A percentile compares a stretch with the other conserved stretches of the same genome.
phyloP scores from a whole-genome alignment of 352 stramenopile genomes.

The Pythium brachiatum region DNA sequence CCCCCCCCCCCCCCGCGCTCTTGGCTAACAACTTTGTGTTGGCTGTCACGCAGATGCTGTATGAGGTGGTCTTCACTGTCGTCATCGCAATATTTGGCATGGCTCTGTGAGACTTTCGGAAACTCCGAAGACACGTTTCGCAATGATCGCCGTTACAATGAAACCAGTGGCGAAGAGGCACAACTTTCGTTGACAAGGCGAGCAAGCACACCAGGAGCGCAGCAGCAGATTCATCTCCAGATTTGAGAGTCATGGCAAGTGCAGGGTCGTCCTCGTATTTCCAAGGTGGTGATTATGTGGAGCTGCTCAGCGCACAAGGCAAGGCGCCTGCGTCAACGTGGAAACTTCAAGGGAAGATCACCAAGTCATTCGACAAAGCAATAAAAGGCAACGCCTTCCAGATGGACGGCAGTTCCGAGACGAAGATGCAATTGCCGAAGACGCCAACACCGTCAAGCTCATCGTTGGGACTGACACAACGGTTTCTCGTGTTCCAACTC shows the following conservation, averaged over 20 bases:
- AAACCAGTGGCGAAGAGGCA: conserved; percentile 6
- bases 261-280: conserved; percentile 42
- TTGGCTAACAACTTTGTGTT: neutral
- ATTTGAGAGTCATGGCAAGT: conserved; percentile 3
- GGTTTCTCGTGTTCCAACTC: conserved; percentile 73
- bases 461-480: conserved; percentile 61
- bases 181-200: neutral
- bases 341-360: conserved; percentile 77
- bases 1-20: neutral
- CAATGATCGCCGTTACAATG: neutral
- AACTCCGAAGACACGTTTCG: neutral
- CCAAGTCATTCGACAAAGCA: conserved; percentile 75
- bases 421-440: conserved; percentile 83
- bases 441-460: conserved; percentile 21
- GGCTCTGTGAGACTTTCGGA: neutral
- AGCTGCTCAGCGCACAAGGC: conserved; percentile 78
- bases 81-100: conserved; percentile 25
- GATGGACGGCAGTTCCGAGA: conserved; percentile 73
- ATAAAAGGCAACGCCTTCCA: conserved; percentile 78
- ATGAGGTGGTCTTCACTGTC: conserved; percentile 59
- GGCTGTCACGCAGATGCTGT: conserved; percentile 53
- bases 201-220: neutral
- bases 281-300: conserved; percentile 76
- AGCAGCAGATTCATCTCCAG: too few species aligned
- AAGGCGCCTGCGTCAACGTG: conserved; percentile 63